Evolutionary conservation across 192 early-diverging fungal genomes (phyloP).

Genomic region (Coemansia sp.): DNA sequence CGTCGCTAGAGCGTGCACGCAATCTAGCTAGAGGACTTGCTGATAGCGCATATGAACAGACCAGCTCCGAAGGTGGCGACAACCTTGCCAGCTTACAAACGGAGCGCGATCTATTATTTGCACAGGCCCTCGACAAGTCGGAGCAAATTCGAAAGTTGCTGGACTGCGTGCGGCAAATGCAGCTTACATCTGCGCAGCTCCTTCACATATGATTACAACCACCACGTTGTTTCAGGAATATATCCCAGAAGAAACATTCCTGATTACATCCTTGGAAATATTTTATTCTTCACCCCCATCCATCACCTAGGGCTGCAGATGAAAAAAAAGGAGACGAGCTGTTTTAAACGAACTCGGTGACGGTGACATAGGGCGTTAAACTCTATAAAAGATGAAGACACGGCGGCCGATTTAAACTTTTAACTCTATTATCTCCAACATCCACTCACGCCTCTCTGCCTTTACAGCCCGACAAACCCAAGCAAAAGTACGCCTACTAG

Average conservation of each 20-base stretch:
- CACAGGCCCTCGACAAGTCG: slow-evolving; percentile 30
- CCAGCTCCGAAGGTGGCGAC: background rate
- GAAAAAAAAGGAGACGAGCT: background rate
- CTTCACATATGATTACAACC: slow-evolving; percentile 25
- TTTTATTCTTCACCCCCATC: background rate
- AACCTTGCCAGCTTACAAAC: slow-evolving; percentile 12
- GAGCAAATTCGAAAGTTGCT: slow-evolving; percentile 35
- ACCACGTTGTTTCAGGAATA: background rate
- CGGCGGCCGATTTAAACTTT: background rate
- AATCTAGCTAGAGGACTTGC: slow-evolving; percentile 7
- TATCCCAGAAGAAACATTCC: background rate
- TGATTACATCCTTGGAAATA: background rate
- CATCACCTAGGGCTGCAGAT: background rate
- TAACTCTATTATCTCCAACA: background rate
- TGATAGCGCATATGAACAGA: background rate
- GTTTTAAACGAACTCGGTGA: background rate
- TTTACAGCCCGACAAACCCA: background rate
- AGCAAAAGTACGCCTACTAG: background rate
- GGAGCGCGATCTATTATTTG: slow-evolving; percentile 25
- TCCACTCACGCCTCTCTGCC: background rate
- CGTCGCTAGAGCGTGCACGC: slow-evolving; percentile 23
- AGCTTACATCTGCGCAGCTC: slow-evolving; percentile 45
- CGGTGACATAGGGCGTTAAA: background rate
- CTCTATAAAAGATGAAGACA: background rate
- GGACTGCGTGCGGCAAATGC: slow-evolving; percentile 43